These are phyloP conservation scores for Brettanomyces custersianus DNA, from an alignment of 805 yeast species.

Conservation along the genomic window DNA sequence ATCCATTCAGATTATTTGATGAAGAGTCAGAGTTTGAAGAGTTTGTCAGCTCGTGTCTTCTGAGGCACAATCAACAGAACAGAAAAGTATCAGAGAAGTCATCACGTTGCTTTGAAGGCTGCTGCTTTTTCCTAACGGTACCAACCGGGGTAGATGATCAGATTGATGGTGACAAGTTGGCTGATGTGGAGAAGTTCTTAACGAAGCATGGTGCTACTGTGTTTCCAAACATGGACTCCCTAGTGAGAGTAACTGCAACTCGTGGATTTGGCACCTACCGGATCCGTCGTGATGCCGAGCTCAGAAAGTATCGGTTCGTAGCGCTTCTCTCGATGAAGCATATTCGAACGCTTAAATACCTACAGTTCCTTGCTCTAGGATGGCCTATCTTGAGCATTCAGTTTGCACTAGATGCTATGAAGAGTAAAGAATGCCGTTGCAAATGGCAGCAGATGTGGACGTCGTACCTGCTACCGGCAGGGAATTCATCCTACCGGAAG, in stretches of 20 bases:
- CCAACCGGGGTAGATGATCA: constrained; percentile 16
- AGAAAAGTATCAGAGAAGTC: background rate
- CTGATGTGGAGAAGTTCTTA: constrained; percentile 6
- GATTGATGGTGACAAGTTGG: constrained; percentile 23
- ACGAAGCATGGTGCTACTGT: constrained; percentile 2
- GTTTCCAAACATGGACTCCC: constrained; percentile 5
- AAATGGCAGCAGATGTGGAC: constrained; percentile 33
- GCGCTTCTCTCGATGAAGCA: constrained; percentile 55
- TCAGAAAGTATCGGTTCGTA: constrained; percentile 35
- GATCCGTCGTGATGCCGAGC: background rate
- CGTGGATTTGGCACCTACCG: constrained; percentile 2
- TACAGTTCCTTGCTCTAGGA: constrained; percentile 69
- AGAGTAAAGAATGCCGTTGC: constrained; percentile 5
- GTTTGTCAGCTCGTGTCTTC: constrained; percentile 5
- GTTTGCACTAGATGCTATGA: constrained; percentile 45
- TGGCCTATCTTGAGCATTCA: constrained; percentile 73
- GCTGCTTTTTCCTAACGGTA: constrained; percentile 31
- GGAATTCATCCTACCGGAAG: constrained; percentile 37
- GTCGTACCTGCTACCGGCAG: constrained; percentile 62
- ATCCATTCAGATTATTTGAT: constrained; percentile 10
- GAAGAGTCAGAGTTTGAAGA: constrained; percentile 7
- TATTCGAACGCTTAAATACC: constrained; percentile 62
- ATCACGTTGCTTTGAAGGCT: constrained; percentile 21
- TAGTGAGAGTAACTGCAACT: constrained; percentile 7
- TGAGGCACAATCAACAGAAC: background rate